These are phyloP conservation scores for Paramecium sonneborni DNA, from an alignment of 73 alveolate species.

Conservation along the genomic window DNA sequence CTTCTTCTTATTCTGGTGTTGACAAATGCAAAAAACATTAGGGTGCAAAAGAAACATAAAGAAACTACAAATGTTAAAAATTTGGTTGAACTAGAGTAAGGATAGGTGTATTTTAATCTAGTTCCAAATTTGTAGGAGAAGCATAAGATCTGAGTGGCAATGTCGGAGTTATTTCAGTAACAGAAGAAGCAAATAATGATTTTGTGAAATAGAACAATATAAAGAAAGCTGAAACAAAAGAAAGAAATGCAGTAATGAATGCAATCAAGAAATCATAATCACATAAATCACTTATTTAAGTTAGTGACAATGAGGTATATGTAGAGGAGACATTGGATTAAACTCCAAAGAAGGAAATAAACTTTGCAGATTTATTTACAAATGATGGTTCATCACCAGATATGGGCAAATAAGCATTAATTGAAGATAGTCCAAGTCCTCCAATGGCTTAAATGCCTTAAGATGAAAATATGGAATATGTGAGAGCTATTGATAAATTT, in stretches of 20 bases:
- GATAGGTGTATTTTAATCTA: background rate
- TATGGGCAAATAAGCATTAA: background rate
- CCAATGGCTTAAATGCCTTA: background rate
- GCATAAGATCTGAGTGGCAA: background rate
- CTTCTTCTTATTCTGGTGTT: background rate
- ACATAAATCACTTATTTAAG: background rate
- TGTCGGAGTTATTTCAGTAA: background rate
- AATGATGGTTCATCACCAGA: constrained; percentile 26
- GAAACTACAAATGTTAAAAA: background rate
- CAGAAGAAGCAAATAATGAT: background rate
- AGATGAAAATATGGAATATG: background rate
- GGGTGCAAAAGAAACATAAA: background rate
- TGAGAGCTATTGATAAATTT: background rate
- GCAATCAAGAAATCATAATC: background rate
- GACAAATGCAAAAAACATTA: background rate
- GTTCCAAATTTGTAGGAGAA: background rate
- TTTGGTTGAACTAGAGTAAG: background rate
- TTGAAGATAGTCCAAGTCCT: constrained; percentile 11
- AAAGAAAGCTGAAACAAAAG: background rate
- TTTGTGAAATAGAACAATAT: background rate
- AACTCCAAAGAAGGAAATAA: background rate
- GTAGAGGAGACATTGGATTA: background rate
- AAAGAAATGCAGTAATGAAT: background rate
- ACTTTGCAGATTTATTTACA: constrained; percentile 14
- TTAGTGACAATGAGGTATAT: background rate